phyloP scores from a whole-genome alignment of 495 filamentous ascomycete species.

The Tuber calosporum region DNA sequence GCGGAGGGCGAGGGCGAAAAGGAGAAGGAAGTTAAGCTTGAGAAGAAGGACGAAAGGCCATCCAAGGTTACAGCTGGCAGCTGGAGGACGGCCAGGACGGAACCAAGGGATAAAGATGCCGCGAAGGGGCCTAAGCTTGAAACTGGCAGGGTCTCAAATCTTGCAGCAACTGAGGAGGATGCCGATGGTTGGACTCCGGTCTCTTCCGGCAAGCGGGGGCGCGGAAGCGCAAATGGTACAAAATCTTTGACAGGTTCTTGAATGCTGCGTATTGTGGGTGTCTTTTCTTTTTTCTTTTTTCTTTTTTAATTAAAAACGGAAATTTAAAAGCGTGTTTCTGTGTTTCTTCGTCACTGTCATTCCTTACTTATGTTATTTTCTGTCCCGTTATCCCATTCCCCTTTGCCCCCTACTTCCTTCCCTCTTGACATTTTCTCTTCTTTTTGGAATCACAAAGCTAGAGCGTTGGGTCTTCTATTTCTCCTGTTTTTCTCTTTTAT shows the following conservation, averaged over 20 bases:
- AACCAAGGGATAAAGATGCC: constrained; percentile 31
- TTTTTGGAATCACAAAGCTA: constrained; percentile 40
- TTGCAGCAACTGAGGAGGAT: constrained; percentile 24
- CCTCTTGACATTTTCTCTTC: constrained; percentile 33
- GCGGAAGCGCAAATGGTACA: constrained; percentile 19
- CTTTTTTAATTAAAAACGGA: neutral
- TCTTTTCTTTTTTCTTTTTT: constrained; percentile 22
- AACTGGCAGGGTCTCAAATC: constrained; percentile 19
- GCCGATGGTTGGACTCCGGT: constrained; percentile 37
- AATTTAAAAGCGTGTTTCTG: constrained; percentile 6
- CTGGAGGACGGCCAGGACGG: constrained; percentile 19
- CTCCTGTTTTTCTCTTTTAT: constrained; percentile 8
- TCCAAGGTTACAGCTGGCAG: constrained; percentile 12
- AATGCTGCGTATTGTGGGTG: constrained; percentile 16
- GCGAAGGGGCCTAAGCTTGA: constrained; percentile 16
- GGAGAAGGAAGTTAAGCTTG: constrained; percentile 18
- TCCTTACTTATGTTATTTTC: neutral
- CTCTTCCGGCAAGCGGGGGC: constrained; percentile 23
- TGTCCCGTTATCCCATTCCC: neutral
- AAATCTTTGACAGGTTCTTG: constrained; percentile 19
- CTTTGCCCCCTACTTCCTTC: neutral
- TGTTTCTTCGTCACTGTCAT: neutral
- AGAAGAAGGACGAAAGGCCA: constrained; percentile 11
- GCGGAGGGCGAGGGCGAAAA: constrained; percentile 21
- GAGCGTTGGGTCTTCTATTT: constrained; percentile 30